Base-by-base conservation (phyloP, 495 filamentous ascomycete species). In the Xylaria castorea region DNA sequence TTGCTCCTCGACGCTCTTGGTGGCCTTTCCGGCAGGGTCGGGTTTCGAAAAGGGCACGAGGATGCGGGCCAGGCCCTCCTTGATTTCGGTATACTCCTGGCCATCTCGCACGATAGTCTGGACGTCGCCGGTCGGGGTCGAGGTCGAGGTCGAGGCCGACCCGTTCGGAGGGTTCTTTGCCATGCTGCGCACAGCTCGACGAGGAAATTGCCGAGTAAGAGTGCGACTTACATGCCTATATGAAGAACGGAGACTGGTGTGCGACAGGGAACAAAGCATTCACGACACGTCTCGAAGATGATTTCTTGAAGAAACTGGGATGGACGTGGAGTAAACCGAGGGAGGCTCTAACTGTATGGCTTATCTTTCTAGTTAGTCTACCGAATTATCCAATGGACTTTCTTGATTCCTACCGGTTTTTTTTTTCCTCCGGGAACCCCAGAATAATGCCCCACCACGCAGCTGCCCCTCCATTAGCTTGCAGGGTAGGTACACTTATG, bases 51-150 rank as follows among this genome's bases (percentile, higher is more conserved):
- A 73, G n/a, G 84, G 83, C 14, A 85, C 80, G 58, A 86, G 75
- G 30, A 87, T 87, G 32, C 81, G 79, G 42, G 80, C 85, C 30
- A 85, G 77, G 0, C 85, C 85, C 57, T 87, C 85, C 71, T 82
- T 81, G 38, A 85, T 77, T 27, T 81, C 81, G 0, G 76, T 82
- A 72, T 81, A 87, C 25, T 80, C 78, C 60, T 81, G 76, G 46
- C 81, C 81, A 50, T 83, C 77, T 73, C 81, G 79, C 20, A 71
- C 71, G 64, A 85, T 72, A 42, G 78, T 79, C 64, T 81, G 77
- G 32, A 80, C 76, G 32, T 80, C 75, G 73, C 74, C 74, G 22
- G 79, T 77, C 48, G 46, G 5, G 27, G n/a, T 51, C 50, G 62
- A 50, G 60, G 34, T 44, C 51, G 66, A 18, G 27, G 40, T 46